Percentiles rank a stretch among this genome's conserved stretches.
Conservation (phyloP, 2,329 filamentous ascomycete genomes). For the Fusarium nurragi region DNA sequence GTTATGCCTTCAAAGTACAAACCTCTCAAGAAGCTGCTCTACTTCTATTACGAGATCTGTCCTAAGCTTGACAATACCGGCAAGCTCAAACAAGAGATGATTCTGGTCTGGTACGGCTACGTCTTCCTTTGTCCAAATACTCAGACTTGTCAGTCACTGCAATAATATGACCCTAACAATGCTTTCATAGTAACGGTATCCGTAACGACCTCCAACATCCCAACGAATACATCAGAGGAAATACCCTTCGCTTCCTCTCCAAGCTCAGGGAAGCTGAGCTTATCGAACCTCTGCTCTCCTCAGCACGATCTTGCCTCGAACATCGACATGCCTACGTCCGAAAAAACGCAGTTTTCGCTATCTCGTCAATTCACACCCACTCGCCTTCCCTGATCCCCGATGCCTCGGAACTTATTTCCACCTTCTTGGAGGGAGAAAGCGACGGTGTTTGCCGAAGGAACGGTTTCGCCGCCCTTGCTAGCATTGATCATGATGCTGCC, state of each 20-base stretch:
- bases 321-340: constrained; percentile 97
- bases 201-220: constrained; percentile 96
- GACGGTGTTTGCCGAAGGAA: constrained; percentile 98
- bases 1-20: constrained; percentile 99
- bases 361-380: constrained; percentile 91
- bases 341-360: constrained; percentile 96
- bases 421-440: constrained; percentile 89
- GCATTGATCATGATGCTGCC: constrained; percentile 93
- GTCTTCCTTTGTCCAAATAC: neutral
- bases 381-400: constrained; percentile 93
- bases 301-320: constrained; percentile 89
- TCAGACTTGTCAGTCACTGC: neutral
- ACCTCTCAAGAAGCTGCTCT: constrained; percentile 94
- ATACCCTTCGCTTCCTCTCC: constrained; percentile 96
- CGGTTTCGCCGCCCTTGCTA: constrained; percentile 89
- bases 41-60: constrained; percentile 99
- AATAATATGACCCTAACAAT: constrained; percentile 17
- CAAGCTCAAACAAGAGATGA: constrained; percentile 99
- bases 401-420: constrained; percentile 88
- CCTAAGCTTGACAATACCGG: constrained; percentile 91
- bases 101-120: constrained; percentile 83
- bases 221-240: constrained; percentile 98
- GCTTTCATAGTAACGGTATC: constrained; percentile 84
- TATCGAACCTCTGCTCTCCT: constrained; percentile 93
- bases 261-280: constrained; percentile 96